Evolutionary conservation across 2,329 filamentous ascomycete species (phyloP).

Genomic region (Colletotrichum limetticola): DNA sequence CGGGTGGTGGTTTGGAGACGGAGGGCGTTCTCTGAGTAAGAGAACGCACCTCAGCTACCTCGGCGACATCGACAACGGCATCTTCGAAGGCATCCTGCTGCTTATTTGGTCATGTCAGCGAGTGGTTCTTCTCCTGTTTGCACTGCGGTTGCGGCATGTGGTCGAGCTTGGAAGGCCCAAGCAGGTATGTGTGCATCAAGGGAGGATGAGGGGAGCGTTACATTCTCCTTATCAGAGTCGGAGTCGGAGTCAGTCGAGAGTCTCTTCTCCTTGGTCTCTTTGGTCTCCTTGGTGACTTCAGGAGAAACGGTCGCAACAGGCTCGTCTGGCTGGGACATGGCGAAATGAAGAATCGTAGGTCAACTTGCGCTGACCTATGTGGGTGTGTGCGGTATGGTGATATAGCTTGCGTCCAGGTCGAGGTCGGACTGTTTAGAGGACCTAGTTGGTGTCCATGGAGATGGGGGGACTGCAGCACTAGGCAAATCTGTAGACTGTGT

Average conservation of each 20-base stretch:
- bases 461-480: constrained; percentile 18
- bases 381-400: constrained; percentile 9
- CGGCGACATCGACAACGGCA: constrained; percentile 68
- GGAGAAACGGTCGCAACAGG: constrained; percentile 33
- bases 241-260: constrained; percentile 26
- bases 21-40: constrained; percentile 63
- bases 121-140: not conserved
- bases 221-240: constrained; percentile 36
- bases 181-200: constrained; percentile 19
- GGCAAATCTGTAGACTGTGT: constrained; percentile 21
- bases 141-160: not conserved
- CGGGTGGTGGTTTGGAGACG: constrained; percentile 45
- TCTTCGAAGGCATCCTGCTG: constrained; percentile 84
- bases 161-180: not conserved
- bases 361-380: constrained; percentile 19
- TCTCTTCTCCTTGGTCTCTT: constrained; percentile 35
- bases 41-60: constrained; percentile 71
- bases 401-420: constrained; percentile 8
- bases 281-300: constrained; percentile 35
- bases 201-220: constrained; percentile 30
- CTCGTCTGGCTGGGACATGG: constrained; percentile 49
- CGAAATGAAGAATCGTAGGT: constrained; percentile 32
- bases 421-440: constrained; percentile 15
- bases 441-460: constrained; percentile 33
- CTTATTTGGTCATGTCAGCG: constrained; percentile 16